Base-by-base conservation (phyloP, 495 filamentous ascomycete genomes). In the Hyaloscypha hepaticicola region DNA sequence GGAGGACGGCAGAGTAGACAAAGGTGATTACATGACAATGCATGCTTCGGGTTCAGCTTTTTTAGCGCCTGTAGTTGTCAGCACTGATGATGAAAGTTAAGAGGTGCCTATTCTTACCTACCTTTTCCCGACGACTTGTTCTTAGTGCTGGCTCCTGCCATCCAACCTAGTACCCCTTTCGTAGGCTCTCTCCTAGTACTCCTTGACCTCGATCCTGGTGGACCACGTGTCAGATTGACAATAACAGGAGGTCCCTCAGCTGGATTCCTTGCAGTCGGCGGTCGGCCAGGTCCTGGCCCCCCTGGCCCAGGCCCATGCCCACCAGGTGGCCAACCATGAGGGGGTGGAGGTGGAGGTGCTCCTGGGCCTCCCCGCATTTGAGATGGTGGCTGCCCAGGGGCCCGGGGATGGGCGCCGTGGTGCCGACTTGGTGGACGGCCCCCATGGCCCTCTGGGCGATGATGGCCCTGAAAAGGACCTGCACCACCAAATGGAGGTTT, bases 91-190 rank as follows among this genome's bases (percentile, higher is more conserved):
- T 41, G 22, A 24, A 14, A 63, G 16, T 25, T 19, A 27, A 53
- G 50, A 58, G 19, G 12, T 22, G 24, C 21, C 38, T 19, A 55
- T n/a, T 45, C 16, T 55, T 22, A 57, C 57, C 45, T 55, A 65
- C 68, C 62, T 67, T 70, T 70, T 63, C 68, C 68, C 64, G 65
- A 65, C 60, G 65, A 45, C 60, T 56, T 55, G 51, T 60, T 63
- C 25, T 7, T 24, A 9, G 7, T 28, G 58, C 22, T 31, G 60
- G 34, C 22, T 64, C 68, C 68, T 26, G 68, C 64, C 68, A 70
- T 70, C 68, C 68, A 70, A 5, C 60, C 60, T 51, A 70, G 58
- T 1, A 70, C 34, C 8, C 61, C 64, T 38, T 61, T 62, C 6
- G 60, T 12, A 6, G 57, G 55, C 24, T 67, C 64, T 24, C 51